Evolutionary conservation across 2,329 filamentous ascomycete genomes (phyloP), one percentile per base, ranked within the genome.

Genomic region (Pyrenochaeta sp.): DNA sequence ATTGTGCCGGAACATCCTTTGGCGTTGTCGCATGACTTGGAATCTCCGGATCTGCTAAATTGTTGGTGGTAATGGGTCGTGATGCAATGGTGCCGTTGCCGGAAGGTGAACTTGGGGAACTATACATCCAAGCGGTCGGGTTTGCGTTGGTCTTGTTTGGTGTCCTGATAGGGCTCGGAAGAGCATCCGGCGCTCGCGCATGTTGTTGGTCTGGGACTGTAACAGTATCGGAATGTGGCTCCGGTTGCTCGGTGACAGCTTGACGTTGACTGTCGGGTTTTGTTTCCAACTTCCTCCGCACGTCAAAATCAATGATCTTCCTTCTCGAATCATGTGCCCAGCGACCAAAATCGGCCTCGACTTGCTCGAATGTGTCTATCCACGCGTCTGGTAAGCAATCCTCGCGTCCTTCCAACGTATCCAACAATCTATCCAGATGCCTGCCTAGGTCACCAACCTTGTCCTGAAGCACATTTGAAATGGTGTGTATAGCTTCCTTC

Each of bases 351-450:
- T 86, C 82, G 8, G 80, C 77, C 68, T 99, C 94, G 4, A 95
- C 77, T 0, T 74, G 72, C 68, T 97, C 94, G 74, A 97, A 87
- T 4, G 86, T 81, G 59, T 96, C 90, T 42, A 97, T 83, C 94
- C 93, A 99, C 19, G 76, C 69, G 27, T 95, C 88, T 0, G 94
- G 94, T 7, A 99, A 75, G 0, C 88, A 90, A 61, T 99, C 94
- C 29, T 87, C 80, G 41, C 85, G 80, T 2, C 90, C 92, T 69
- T 97, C 94, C 2, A 97, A 78, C 21, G 83, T 81, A 70, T 99
- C 92, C 10, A 99, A 80, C 81, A 96, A 90, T 36, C 80, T 83
- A 68, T 99, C 94, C 49, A 97, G 78, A 26, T 85, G 81, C 34
- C 81, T 81, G 0, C 90, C 93, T 0, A 91, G 80, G 23, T 79